These are phyloP conservation scores for Fraxinus paxiana DNA, from an alignment of 305 asterid genomes.

Conservation along the genomic window DNA sequence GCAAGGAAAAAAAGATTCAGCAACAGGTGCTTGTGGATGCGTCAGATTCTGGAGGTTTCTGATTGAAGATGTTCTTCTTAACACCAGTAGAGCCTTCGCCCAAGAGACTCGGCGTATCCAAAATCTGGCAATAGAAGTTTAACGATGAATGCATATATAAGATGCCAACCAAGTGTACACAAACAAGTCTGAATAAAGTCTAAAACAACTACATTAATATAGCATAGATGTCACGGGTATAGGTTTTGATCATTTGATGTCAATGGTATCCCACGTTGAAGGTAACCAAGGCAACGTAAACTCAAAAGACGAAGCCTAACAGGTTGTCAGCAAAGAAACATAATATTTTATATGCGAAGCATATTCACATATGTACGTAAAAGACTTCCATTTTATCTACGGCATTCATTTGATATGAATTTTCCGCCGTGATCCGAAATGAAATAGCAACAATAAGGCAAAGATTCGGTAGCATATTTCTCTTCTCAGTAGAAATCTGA, in stretches of 20 bases:
- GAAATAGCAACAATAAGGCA: background rate
- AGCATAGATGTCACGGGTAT: background rate
- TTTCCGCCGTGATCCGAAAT: background rate
- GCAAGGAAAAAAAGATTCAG: slow-evolving; percentile 33
- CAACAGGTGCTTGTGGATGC: slow-evolving; percentile 76
- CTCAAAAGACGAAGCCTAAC: background rate
- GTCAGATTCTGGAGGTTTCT: slow-evolving; percentile 72
- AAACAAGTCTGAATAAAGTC: background rate
- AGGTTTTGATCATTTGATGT: background rate
- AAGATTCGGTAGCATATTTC: background rate
- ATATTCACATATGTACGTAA: background rate
- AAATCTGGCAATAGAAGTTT: slow-evolving; percentile 44
- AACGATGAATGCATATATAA: background rate
- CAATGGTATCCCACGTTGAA: background rate
- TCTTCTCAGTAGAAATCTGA: background rate
- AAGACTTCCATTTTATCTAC: background rate
- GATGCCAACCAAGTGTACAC: background rate
- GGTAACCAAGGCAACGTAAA: background rate
- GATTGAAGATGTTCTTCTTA: slow-evolving; percentile 79
- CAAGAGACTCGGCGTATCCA: slow-evolving; percentile 86
- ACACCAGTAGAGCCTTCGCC: slow-evolving; percentile 73
- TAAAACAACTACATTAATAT: background rate
- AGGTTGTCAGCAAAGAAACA: background rate
- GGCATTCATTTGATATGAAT: background rate
- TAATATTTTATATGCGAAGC: background rate